Conservation (phyloP, 2,329 filamentous ascomycete genomes). For the Colletotrichum lini region DNA sequence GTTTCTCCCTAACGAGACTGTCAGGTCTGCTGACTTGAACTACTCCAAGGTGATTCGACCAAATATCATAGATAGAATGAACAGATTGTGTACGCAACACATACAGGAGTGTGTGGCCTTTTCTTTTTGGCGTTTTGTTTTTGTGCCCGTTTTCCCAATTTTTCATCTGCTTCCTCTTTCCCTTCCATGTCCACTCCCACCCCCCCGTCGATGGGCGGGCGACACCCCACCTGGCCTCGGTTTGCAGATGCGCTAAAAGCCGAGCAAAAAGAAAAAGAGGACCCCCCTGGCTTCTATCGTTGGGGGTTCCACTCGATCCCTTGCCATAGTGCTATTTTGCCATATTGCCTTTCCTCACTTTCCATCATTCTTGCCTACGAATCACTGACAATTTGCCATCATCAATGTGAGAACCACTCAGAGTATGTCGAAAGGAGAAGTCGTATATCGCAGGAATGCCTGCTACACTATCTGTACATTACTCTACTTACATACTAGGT, state of each 20-base stretch:
- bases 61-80: background rate
- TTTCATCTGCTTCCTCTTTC: conserved; percentile 18
- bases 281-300: conserved; percentile 1
- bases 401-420: background rate
- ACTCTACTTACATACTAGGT: too few relatives aligned
- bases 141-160: conserved; percentile 33
- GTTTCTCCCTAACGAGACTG: too few relatives aligned
- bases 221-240: conserved; percentile 7
- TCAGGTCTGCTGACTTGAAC: too few relatives aligned
- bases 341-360: conserved; percentile 2
- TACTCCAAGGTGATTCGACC: background rate
- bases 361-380: background rate
- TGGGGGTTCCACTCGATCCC: conserved; percentile 9
- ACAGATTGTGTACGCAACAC: too few relatives aligned
- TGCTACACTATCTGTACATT: too few relatives aligned
- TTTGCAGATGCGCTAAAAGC: conserved; percentile 37
- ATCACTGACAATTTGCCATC: conserved; percentile 4
- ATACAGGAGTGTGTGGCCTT: background rate
- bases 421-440: background rate
- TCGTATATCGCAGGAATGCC: background rate
- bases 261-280: conserved; percentile 21
- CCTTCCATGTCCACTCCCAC: conserved; percentile 4
- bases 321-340: background rate
- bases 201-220: background rate
- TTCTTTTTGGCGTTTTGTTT: conserved; percentile 19